Evolutionary conservation across 1,139 yeast species (phyloP), one percentile per base, ranked within the genome.

Genomic region (Meyerozyma sp.): DNA sequence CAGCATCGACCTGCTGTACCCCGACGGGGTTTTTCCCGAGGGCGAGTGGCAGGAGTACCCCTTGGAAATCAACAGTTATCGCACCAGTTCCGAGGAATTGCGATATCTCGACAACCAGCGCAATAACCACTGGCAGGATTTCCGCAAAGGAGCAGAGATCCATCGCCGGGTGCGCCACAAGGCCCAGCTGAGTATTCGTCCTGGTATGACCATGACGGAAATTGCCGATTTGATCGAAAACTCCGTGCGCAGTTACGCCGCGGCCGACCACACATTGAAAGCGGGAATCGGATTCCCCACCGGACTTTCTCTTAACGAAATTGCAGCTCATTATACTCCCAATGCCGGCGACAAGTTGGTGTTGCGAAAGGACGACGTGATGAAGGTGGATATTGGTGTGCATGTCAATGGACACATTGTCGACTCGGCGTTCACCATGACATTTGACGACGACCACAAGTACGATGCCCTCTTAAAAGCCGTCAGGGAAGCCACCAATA

Each of bases 251-350:
- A 77, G 81, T 4, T 81, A 85, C 54, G 78, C 93, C 13, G 82
- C 73, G 40, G 82, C 77, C 41, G 83, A 84, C 51, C 82, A 82
- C 42, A 76, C 82, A 42, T 75, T 79, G 47, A 67, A 64, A 42
- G 94, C 91, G 10, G 99, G 99, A 36, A 81, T 91, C 56, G 99
- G 98, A 2, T 93, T 93, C 74, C 99, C 99, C 38, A 90, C 98
- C 9, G 99, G 99, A 44, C 77, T 94, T 42, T 88, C 96, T 1
- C 68, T 91, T 51, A 94, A 93, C 66, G 88, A 91, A 60, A 85
- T 90, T 55, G 99, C 99, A 27, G 98, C 98, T 0, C 99, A 94
- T 63, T 93, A 90, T 65, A 91, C 98, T 0, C 99, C 99, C 16
- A 93, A 93, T 65, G 84, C 95, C 14, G 96, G 96, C 16, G 98